Evolutionary conservation across 108 stramenopile genomes (phyloP), one percentile per base, ranked within the genome.

Genomic region (Cyclostephanos tholiformis): DNA sequence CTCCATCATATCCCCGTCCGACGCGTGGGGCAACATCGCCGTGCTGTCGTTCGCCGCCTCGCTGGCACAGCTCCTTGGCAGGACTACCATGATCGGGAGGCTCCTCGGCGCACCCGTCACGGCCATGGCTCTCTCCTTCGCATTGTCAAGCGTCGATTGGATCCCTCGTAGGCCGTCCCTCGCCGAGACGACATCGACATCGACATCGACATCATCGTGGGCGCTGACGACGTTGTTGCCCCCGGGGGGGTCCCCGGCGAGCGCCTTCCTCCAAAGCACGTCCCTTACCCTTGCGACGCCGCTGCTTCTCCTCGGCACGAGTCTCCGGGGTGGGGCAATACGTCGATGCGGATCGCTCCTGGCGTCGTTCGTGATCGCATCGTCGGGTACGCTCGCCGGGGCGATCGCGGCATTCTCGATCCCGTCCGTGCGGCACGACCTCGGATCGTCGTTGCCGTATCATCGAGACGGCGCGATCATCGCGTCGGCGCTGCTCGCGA

Each of bases 21-120:
- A 93, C 72, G 36, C 71, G 6, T 91, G 89, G 93, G 93, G 89
- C 13, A 94, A 94, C 61, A 56, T 82, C 55, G 85, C 87, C n/a
- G 72, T 41, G 0, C 68, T 94, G 17, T 59, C 79, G 4, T 75
- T 79, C 41, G 73, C 74, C 0, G 86, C 88, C 6, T 71, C 86
- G 2, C 11, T 81, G 0, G 80, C 90, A 23, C 93, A 91, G 67
- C 53, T 76, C 0, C 65, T 91, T 1, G 93, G 90, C 2, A 81
- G 63, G 29, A 80, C 67, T 13, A 91, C 93, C 1, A 11, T 43
- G 7, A 43, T 91, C 22, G 93, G 93, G 12, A 65, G 67, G 63
- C 65, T 91, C 27, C 73, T 94, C 41, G 93, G 93, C 20, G 82
- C 93, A 27, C 93, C 93, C 13, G 90, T 94, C 0, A 85, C 89